Percentiles rank a stretch among this genome's conserved stretches.
Conservation (phyloP, 2,329 filamentous ascomycete species). For the Beauveria australis region DNA sequence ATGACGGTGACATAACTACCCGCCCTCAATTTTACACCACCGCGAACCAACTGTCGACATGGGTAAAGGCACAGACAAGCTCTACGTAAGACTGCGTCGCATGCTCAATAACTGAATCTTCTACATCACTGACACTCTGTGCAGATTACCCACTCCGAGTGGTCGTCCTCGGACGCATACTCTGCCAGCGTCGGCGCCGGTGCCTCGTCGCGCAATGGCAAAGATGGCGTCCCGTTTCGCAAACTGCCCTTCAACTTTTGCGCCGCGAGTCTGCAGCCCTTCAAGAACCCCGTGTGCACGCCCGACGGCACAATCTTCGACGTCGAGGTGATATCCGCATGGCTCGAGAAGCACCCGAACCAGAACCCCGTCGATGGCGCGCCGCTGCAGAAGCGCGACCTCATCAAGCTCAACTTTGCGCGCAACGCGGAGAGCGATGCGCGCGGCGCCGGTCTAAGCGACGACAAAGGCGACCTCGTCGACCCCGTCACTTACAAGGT, state of each 20-base stretch:
- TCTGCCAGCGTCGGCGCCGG: slow-evolving; percentile 69
- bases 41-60: slow-evolving; percentile 18
- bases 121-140: neutral
- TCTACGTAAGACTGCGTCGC: slow-evolving; percentile 27
- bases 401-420: slow-evolving; percentile 85
- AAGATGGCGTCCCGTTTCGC: slow-evolving; percentile 56
- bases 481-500: slow-evolving; percentile 97
- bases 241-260: slow-evolving; percentile 97
- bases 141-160: slow-evolving; percentile 91
- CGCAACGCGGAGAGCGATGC: slow-evolving; percentile 70
- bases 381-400: slow-evolving; percentile 68
- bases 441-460: slow-evolving; percentile 37
- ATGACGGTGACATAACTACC: slow-evolving; percentile 1
- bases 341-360: slow-evolving; percentile 79
- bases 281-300: slow-evolving; percentile 90
- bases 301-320: slow-evolving; percentile 84
- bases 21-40: neutral
- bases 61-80: slow-evolving; percentile 38
- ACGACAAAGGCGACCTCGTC: slow-evolving; percentile 69
- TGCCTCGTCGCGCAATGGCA: slow-evolving; percentile 46
- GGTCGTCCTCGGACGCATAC: slow-evolving; percentile 85
- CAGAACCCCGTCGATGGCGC: slow-evolving; percentile 86
- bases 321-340: slow-evolving; percentile 84
- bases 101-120: neutral
- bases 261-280: slow-evolving; percentile 90